Percentiles rank a stretch among this genome's conserved stretches.
Evolutionary conservation across 768 basidiomycete genomes (phyloP).

Genomic region (Scleroderma citrinum): DNA sequence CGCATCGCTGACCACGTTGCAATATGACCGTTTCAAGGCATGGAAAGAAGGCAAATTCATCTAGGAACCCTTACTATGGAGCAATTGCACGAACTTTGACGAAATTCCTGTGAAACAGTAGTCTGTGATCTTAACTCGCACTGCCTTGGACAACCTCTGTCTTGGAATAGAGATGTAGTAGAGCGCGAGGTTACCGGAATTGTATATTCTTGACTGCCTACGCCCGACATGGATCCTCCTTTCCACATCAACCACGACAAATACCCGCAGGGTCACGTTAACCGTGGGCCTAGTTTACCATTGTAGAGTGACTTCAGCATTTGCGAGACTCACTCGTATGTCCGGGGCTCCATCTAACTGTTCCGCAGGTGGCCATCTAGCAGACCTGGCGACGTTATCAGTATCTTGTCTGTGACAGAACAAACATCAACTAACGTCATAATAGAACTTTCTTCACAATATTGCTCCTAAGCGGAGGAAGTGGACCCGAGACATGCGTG

Average conservation of each 20-base stretch:
- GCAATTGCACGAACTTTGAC: conserved; percentile 10
- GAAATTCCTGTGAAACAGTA: conserved; percentile 15
- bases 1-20: conserved; percentile 24
- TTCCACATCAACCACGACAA: conserved; percentile 20
- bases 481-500: conserved; percentile 5
- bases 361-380: conserved; percentile 6
- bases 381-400: conserved; percentile 7
- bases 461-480: not conserved
- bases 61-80: not conserved
- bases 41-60: conserved; percentile 25
- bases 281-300: conserved; percentile 28
- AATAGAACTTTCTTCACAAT: not conserved
- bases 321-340: conserved; percentile 29
- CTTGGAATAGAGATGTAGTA: conserved; percentile 32
- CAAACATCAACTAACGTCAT: not conserved
- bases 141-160: conserved; percentile 29
- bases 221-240: conserved; percentile 9
- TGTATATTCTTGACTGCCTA: conserved; percentile 9
- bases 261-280: conserved; percentile 23
- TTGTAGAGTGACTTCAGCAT: conserved; percentile 32
- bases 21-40: conserved; percentile 24
- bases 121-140: conserved; percentile 20
- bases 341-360: not conserved
- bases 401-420: not conserved
- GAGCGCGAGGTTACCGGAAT: conserved; percentile 21